Conservation (phyloP, 441 rosid genomes). For the Gossypium gossypioides region DNA sequence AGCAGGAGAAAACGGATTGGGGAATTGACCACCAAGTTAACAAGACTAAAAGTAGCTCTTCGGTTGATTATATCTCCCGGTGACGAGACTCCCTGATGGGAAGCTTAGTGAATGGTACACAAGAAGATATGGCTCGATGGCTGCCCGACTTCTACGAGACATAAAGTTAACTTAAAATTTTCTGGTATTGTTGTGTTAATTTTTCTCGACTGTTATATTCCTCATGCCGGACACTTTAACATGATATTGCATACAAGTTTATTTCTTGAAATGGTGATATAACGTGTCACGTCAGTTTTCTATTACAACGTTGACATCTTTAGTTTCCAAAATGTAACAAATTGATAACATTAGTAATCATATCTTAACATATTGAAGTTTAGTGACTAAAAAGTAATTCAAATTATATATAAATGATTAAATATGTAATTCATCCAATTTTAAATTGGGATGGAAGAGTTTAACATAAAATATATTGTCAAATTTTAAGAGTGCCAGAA, state of each 20-base stretch:
- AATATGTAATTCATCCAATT: no score
- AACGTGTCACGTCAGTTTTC: no score
- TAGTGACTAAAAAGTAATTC: no score
- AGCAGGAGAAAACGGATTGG: constrained; percentile 11
- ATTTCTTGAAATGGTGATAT: neutral
- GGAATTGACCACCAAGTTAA: constrained; percentile 20
- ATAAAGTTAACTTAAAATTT: constrained; percentile 44
- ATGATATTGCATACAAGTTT: neutral
- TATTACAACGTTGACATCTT: no score
- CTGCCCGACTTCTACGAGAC: constrained; percentile 85
- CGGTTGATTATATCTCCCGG: constrained; percentile 12
- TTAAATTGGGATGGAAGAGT: no score
- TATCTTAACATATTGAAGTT: no score
- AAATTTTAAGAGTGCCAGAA: no score
- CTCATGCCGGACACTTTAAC: neutral
- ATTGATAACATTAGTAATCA: no score
- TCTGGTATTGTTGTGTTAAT: constrained; percentile 9
- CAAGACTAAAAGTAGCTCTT: constrained; percentile 21
- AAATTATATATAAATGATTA: no score
- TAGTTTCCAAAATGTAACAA: no score
- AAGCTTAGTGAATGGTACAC: constrained; percentile 80
- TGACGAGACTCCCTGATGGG: constrained; percentile 28
- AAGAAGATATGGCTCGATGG: constrained; percentile 83
- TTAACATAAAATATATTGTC: no score
- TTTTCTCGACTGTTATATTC: neutral